Evolutionary conservation across 1,139 yeast species (phyloP), one percentile per base, ranked within the genome.

Genomic region (Candida sanyaensis): DNA sequence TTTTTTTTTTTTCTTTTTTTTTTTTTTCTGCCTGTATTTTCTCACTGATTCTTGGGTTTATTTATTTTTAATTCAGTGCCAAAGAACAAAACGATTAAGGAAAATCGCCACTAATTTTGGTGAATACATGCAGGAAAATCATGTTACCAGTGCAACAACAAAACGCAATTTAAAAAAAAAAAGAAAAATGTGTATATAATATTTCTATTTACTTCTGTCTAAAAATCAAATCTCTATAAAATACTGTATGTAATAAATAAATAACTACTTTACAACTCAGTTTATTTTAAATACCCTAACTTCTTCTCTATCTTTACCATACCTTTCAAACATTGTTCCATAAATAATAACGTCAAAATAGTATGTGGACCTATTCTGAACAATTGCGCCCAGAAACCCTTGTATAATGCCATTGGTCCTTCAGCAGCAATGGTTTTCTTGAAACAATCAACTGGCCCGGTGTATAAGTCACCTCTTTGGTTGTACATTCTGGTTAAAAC

Each of bases 291-390:
- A 26, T 33, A 41, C 5, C 50, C 46, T 7, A 53, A 38, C 28
- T 33, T 46, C 21, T 29, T 40, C 41, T 66, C 69, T 11, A 65
- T 54, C 17, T 57, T 59, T 17, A 62, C 61, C 61, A 64, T 78
- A 47, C 81, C 69, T 56, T 82, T 81, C 90, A 90, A 86, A 28
- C 96, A 86, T 62, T 89, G 96, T 69, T 93, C 99, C 97, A 93
- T 89, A 63, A 93, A 90, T 63, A 91, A 90, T 64, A 93, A 78
- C 29, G 96, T 88, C 60, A 93, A 75, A 46, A 93, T 85, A 3
- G 98, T 91, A 65, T 93, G 99, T 21, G 99, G 99, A 1, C 95
- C 97, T 50, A 93, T 86, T 71, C 99, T 81, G 66, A 91, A 74
- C 49, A 92, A 72, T 62, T 93, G 98, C 1, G 99, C 97, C 68